Conservation (phyloP, 139 green algal species). For the Desmodesmus armatus region DNA sequence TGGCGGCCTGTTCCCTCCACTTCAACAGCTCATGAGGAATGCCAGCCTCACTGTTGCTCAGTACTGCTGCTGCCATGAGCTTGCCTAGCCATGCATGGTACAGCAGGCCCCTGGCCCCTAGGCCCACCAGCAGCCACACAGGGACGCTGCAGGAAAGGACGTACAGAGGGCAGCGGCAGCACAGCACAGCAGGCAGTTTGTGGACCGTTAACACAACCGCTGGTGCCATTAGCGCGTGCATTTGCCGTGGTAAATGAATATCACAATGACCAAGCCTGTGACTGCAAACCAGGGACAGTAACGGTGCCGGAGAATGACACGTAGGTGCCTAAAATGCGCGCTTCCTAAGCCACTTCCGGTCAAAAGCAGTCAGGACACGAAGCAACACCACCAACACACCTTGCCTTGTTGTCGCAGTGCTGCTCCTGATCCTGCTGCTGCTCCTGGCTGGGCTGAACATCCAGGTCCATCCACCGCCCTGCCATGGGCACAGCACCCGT, state of each 20-base stretch:
- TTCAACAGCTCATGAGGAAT: slow-evolving; percentile 61
- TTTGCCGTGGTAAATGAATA: not conserved
- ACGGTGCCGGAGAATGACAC: not conserved
- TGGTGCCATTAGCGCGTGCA: too few species aligned
- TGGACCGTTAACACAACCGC: too few species aligned
- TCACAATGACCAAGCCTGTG: not conserved
- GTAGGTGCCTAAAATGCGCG: not conserved
- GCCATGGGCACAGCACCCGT: slow-evolving; percentile 75
- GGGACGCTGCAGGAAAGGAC: not conserved
- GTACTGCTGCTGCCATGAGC: slow-evolving; percentile 69
- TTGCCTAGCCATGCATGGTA: slow-evolving; percentile 86
- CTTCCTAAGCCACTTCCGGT: not conserved
- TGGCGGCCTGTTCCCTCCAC: too few species aligned
- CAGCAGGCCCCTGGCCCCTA: slow-evolving; percentile 86
- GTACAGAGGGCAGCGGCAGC: too few species aligned
- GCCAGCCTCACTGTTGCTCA: slow-evolving; percentile 45
- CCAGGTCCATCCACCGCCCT: slow-evolving; percentile 49
- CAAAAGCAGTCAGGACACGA: too few species aligned
- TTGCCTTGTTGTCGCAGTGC: not conserved
- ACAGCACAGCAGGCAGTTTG: too few species aligned
- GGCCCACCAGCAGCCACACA: slow-evolving; percentile 78
- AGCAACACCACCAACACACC: too few species aligned
- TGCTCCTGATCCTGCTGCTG: slow-evolving; percentile 14
- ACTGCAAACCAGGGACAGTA: not conserved
- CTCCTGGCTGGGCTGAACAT: not conserved